These are phyloP conservation scores for Candida chilensis DNA, from an alignment of 805 yeast species.

Conservation along the genomic window DNA sequence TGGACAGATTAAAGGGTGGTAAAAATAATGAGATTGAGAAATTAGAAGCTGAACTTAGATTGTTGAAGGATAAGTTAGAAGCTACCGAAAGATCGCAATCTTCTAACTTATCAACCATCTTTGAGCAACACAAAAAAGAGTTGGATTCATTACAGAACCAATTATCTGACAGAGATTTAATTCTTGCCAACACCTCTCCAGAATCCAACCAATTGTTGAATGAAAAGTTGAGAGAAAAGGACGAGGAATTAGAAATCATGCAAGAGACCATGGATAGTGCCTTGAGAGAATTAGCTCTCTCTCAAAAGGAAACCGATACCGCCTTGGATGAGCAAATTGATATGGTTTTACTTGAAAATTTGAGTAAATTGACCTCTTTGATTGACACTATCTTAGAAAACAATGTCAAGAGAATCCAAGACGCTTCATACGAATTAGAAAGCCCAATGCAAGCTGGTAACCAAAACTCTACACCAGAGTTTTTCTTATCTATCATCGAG, in stretches of 20 bases:
- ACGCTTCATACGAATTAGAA: constrained; percentile 56
- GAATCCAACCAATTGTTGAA: constrained; percentile 21
- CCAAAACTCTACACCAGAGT: constrained; percentile 64
- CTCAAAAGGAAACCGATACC: constrained; percentile 37
- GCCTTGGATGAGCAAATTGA: constrained; percentile 55
- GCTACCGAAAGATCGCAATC: constrained; percentile 56
- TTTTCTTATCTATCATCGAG: constrained; percentile 60
- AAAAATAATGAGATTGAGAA: constrained; percentile 58
- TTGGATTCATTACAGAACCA: constrained; percentile 37
- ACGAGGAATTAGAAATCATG: constrained; percentile 69
- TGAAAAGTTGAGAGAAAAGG: constrained; percentile 50
- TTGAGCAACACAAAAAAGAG: constrained; percentile 57
- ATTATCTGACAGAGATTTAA: constrained; percentile 19
- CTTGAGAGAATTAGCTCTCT: constrained; percentile 44
- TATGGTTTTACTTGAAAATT: constrained; percentile 34
- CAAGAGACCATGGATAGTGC: constrained; percentile 77
- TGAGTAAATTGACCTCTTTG: constrained; percentile 36
- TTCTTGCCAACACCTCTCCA: constrained; percentile 7
- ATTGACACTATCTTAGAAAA: constrained; percentile 66
- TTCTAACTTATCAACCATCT: constrained; percentile 48
- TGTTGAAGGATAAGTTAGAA: constrained; percentile 46
- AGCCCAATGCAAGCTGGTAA: constrained; percentile 82
- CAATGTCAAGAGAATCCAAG: constrained; percentile 68
- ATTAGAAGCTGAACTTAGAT: constrained; percentile 55
- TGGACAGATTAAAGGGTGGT: constrained; percentile 60